Evolutionary conservation across 2,329 filamentous ascomycete species (phyloP).

Genomic region (Mycosphaerella sp.): DNA sequence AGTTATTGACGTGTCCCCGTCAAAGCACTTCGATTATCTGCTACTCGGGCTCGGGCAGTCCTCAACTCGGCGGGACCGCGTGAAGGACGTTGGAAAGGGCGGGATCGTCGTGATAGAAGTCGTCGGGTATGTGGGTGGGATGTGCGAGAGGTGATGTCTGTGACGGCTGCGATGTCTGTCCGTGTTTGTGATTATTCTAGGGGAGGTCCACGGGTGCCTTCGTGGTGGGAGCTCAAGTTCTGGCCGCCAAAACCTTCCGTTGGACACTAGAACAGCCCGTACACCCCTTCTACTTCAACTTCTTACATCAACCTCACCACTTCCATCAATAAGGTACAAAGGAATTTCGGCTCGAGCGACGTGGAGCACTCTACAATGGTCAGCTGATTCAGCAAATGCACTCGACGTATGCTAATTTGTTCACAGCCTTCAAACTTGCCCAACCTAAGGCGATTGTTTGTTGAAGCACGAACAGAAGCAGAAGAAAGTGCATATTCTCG

Average conservation of each 20-base stretch:
- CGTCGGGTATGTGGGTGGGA: too few species aligned
- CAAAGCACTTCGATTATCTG: background rate
- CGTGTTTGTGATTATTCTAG: background rate
- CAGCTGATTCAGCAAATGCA: background rate
- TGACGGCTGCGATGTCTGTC: background rate
- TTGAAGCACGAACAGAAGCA: conserved; percentile 84
- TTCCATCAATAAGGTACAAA: background rate
- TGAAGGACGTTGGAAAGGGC: too few species aligned
- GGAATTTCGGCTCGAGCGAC: background rate
- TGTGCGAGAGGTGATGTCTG: too few species aligned
- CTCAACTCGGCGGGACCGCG: too few species aligned
- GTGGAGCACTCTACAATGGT: conserved; percentile 1
- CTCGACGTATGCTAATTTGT: background rate
- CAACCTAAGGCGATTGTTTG: conserved; percentile 91
- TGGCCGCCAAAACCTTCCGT: too few species aligned
- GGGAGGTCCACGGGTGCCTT: background rate
- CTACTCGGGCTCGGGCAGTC: too few species aligned
- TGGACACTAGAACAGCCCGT: too few species aligned
- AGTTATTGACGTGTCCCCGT: conserved; percentile 4
- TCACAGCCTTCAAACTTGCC: conserved; percentile 66
- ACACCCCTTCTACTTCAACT: background rate
- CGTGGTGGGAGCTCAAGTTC: too few species aligned
- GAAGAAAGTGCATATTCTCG: conserved; percentile 93
- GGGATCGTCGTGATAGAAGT: too few species aligned
- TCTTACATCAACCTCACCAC: conserved; percentile 1